Conservation (phyloP, 805 yeast species). For the Teunomyces atbi region DNA sequence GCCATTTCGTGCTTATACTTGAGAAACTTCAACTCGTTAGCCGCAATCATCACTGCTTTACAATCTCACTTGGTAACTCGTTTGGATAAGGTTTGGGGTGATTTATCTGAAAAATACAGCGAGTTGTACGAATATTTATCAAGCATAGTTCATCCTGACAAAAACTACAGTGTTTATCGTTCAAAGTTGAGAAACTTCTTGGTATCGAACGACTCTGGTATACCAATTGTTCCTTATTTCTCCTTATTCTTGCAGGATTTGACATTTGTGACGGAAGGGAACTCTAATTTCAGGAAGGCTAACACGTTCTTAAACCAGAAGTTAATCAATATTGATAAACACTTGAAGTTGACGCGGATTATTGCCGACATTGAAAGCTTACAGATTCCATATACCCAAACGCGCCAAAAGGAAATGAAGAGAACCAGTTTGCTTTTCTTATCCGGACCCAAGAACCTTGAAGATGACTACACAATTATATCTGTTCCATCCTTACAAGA, state of each 20-base stretch:
- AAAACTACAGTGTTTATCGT: constrained; percentile 70
- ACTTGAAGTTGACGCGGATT: constrained; percentile 62
- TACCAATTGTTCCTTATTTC: constrained; percentile 75
- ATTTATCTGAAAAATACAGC: constrained; percentile 55
- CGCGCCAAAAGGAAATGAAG: constrained; percentile 16
- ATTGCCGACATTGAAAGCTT: constrained; percentile 65
- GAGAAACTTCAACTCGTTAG: constrained; percentile 74
- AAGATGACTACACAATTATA: constrained; percentile 35
- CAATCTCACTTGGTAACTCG: constrained; percentile 72
- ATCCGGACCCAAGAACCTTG: constrained; percentile 12
- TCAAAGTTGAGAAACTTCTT: constrained; percentile 57
- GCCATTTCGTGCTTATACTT: constrained; percentile 71
- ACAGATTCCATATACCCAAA: constrained; percentile 56
- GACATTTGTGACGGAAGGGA: constrained; percentile 82
- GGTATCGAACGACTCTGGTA: constrained; percentile 44
- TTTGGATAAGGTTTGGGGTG: constrained; percentile 57
- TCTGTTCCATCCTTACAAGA: constrained; percentile 51
- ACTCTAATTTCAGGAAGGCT: constrained; percentile 62
- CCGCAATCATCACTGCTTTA: constrained; percentile 73
- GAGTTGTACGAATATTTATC: constrained; percentile 64
- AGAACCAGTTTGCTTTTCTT: constrained; percentile 24
- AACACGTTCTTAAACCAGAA: constrained; percentile 55
- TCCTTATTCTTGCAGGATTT: constrained; percentile 74
- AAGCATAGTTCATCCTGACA: constrained; percentile 70
- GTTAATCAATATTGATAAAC: constrained; percentile 72